These are phyloP conservation scores for Jaapia argillacea DNA, from an alignment of 768 basidiomycete species.

Conservation along the genomic window DNA sequence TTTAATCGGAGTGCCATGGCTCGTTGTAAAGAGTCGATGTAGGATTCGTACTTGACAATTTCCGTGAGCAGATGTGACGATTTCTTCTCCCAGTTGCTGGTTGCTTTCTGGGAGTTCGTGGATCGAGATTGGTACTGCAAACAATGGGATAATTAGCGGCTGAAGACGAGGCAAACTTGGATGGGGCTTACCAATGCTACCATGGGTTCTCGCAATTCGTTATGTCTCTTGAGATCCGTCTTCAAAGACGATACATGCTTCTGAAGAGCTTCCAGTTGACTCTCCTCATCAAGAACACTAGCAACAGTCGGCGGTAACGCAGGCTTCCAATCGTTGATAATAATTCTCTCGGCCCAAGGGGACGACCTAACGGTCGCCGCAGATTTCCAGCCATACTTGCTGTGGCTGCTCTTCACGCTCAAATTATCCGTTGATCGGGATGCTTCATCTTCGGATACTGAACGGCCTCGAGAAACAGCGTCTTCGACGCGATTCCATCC, in stretches of 20 bases:
- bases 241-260: constrained; percentile 72
- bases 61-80: constrained; percentile 85
- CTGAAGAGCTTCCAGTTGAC: constrained; percentile 81
- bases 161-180: constrained; percentile 3
- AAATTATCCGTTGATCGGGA: constrained; percentile 44
- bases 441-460: constrained; percentile 49
- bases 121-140: constrained; percentile 75
- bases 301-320: constrained; percentile 77
- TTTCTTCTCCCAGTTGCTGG: constrained; percentile 88
- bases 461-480: constrained; percentile 35
- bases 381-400: constrained; percentile 66
- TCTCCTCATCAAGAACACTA: constrained; percentile 86
- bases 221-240: constrained; percentile 74
- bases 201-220: constrained; percentile 79
- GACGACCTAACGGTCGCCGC: constrained; percentile 62
- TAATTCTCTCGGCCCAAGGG: constrained; percentile 67
- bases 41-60: constrained; percentile 92
- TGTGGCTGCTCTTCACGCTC: constrained; percentile 69
- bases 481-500: constrained; percentile 85
- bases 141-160: constrained; percentile 9
- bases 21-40: constrained; percentile 79
- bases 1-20: constrained; percentile 82
- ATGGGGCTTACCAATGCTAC: constrained; percentile 47
- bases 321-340: constrained; percentile 91
- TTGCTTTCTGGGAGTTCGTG: constrained; percentile 63